A percentile compares a stretch with the other conserved stretches of the same genome.
These are phyloP conservation scores for Ceratocystis eucalypticola DNA, from an alignment of 2,329 filamentous ascomycete genomes.

Conservation along the genomic window DNA sequence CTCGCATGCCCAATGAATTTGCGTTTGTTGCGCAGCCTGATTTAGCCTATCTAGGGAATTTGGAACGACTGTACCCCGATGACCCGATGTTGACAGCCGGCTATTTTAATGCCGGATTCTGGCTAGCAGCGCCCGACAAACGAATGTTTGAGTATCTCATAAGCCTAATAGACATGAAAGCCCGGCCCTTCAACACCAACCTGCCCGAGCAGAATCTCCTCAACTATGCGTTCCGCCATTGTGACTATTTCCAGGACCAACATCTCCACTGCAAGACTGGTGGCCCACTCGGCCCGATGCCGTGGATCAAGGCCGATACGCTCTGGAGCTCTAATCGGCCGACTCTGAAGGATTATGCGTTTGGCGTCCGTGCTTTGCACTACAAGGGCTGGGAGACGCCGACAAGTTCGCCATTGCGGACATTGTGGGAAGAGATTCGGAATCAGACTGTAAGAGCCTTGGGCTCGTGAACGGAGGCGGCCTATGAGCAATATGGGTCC, in stretches of 20 bases:
- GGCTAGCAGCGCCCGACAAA: slow-evolving; percentile 28
- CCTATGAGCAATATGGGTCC: background rate
- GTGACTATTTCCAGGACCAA: slow-evolving; percentile 17
- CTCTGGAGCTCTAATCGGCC: slow-evolving; percentile 18
- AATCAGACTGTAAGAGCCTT: background rate
- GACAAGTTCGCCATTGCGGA: slow-evolving; percentile 4
- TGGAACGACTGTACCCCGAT: slow-evolving; percentile 29
- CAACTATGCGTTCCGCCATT: slow-evolving; percentile 31
- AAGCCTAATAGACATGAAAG: slow-evolving; percentile 24
- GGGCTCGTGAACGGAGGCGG: background rate
- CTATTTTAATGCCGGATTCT: slow-evolving; percentile 31
- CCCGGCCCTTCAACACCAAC: slow-evolving; percentile 28
- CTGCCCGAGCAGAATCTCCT: slow-evolving; percentile 32
- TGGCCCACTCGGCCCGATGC: slow-evolving; percentile 16
- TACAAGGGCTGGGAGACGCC: slow-evolving; percentile 18
- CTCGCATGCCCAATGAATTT: slow-evolving; percentile 25
- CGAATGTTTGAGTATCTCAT: slow-evolving; percentile 30
- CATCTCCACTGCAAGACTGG: slow-evolving; percentile 11
- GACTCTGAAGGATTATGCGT: slow-evolving; percentile 12
- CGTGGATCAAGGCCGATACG: slow-evolving; percentile 13
- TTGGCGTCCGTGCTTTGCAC: slow-evolving; percentile 16
- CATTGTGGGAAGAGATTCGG: slow-evolving; percentile 12
- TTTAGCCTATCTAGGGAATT: slow-evolving; percentile 24
- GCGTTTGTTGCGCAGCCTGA: slow-evolving; percentile 27
- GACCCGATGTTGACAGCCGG: slow-evolving; percentile 21